Evolutionary conservation across 257 asterid species (phyloP).

Genomic region (Rubia yunnanensis): DNA sequence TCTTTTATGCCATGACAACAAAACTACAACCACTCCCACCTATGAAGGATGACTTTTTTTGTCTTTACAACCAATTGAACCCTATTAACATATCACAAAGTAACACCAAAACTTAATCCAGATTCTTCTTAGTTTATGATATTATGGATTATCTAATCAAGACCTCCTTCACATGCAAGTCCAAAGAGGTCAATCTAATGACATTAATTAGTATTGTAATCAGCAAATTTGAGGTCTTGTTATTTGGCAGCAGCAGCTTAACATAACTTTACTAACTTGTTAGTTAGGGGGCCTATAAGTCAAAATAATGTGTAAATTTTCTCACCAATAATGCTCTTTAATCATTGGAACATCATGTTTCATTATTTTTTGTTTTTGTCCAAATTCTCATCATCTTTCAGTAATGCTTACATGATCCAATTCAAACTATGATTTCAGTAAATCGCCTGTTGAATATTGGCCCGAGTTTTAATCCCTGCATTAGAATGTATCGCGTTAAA

Average conservation of each 20-base stretch:
- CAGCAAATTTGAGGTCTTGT: neutral
- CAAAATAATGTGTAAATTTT: neutral
- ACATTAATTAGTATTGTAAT: neutral
- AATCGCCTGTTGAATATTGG: too few relatives aligned
- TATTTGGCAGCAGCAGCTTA: slow-evolving; percentile 8
- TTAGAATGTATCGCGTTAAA: too few relatives aligned
- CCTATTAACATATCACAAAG: slow-evolving; percentile 6
- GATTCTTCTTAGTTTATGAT: slow-evolving; percentile 17
- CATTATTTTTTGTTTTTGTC: neutral
- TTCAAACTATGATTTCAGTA: neutral
- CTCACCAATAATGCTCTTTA: neutral
- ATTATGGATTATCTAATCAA: neutral
- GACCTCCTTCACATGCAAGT: slow-evolving; percentile 10
- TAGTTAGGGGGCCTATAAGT: neutral
- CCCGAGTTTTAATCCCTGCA: too few relatives aligned
- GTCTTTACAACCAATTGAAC: slow-evolving; percentile 9
- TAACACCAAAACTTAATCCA: slow-evolving; percentile 13
- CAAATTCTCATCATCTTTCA: neutral
- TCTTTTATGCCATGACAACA: slow-evolving; percentile 36
- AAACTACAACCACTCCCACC: slow-evolving; percentile 66
- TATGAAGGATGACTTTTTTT: slow-evolving; percentile 34
- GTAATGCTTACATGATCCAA: neutral
- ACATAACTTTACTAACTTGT: slow-evolving; percentile 3
- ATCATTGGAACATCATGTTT: neutral
- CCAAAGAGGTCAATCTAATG: too few relatives aligned